Conservation (phyloP, 495 filamentous ascomycete genomes). For the Hypoxylon crocopeplum region DNA sequence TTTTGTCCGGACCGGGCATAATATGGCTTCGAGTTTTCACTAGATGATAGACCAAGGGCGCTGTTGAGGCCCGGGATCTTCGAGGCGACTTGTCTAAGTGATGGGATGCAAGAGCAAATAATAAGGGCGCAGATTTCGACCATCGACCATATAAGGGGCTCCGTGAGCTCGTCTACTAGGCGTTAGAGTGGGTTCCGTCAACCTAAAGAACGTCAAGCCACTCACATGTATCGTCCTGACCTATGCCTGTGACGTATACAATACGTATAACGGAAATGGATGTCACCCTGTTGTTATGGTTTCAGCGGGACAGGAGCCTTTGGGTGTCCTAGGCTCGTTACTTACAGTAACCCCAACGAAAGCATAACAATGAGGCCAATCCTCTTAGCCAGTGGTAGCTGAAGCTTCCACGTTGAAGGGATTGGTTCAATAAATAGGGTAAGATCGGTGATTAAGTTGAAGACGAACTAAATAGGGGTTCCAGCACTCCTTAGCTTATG, state of each 20-base stretch:
- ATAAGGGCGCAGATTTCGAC: conserved; percentile 40
- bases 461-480: conserved; percentile 30
- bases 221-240: conserved; percentile 26
- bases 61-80: conserved; percentile 33
- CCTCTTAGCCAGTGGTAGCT: conserved; percentile 47
- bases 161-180: conserved; percentile 20
- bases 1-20: conserved; percentile 1
- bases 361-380: conserved; percentile 54
- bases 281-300: conserved; percentile 12
- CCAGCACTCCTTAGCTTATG: neutral
- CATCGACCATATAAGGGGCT: conserved; percentile 37
- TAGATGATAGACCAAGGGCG: conserved; percentile 28
- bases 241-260: conserved; percentile 21
- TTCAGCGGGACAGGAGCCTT: neutral
- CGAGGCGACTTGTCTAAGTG: conserved; percentile 28
- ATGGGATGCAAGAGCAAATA: conserved; percentile 41
- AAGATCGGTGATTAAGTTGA: conserved; percentile 37
- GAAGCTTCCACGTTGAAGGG: conserved; percentile 36
- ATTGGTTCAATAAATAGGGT: conserved; percentile 41
- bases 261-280: conserved; percentile 32
- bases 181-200: neutral
- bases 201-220: neutral
- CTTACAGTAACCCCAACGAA: conserved; percentile 50
- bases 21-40: conserved; percentile 3
- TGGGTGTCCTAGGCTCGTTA: neutral